Conservation (phyloP, 2,329 filamentous ascomycete species). For the Tolypocladium cylindrosporum region DNA sequence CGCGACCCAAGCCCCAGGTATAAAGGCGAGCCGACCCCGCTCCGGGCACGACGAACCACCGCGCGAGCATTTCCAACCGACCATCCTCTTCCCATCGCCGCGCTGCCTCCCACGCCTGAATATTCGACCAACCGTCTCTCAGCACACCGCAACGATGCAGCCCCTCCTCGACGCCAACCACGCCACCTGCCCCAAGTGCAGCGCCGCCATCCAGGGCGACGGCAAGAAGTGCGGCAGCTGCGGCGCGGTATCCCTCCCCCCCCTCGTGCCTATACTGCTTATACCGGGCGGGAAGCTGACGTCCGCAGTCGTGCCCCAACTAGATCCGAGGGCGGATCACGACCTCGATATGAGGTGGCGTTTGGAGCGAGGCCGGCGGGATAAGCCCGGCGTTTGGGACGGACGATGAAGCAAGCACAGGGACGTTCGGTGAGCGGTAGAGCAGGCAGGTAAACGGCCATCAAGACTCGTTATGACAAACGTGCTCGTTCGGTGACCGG, state of each 20-base stretch:
- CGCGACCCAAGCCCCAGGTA: neutral
- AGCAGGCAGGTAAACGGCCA: neutral
- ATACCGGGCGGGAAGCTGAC: too few species aligned
- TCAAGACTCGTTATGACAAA: neutral
- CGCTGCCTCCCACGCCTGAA: too few species aligned
- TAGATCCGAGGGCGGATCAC: too few species aligned
- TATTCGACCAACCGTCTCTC: too few species aligned
- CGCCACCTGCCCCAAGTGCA: constrained; percentile 47
- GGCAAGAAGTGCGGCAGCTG: constrained; percentile 46
- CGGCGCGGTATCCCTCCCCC: constrained; percentile 40
- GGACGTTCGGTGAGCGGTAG: neutral
- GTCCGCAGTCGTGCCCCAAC: too few species aligned
- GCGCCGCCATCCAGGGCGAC: constrained; percentile 29
- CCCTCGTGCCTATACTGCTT: too few species aligned
- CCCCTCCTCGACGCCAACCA: constrained; percentile 26
- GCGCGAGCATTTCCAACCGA: neutral
- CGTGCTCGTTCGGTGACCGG: neutral
- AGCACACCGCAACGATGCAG: constrained; percentile 14
- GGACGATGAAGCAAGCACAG: too few species aligned
- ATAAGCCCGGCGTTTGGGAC: neutral
- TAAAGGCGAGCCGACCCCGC: neutral
- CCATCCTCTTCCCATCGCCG: neutral
- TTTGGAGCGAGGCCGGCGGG: neutral
- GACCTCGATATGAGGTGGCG: too few species aligned
- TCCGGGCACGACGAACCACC: neutral